These are phyloP conservation scores for Domatiomyces globalis DNA, from an alignment of 2,329 filamentous ascomycete species.

Conservation along the genomic window DNA sequence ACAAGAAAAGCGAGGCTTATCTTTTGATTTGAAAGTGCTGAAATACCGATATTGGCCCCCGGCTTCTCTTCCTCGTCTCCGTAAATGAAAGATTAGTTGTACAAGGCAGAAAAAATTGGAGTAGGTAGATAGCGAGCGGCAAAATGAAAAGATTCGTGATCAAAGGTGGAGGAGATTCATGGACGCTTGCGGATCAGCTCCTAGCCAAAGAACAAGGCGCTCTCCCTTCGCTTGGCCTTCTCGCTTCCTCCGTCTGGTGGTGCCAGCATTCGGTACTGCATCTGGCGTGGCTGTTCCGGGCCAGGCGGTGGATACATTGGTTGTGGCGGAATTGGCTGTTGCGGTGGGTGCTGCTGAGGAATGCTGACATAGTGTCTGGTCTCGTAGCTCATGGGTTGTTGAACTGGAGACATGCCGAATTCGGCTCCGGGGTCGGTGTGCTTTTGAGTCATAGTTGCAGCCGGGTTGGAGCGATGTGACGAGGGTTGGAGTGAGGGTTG, in stretches of 20 bases:
- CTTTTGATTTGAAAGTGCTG: no score
- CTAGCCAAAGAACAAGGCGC: constrained; percentile 25
- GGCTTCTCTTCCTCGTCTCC: no score
- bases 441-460: not conserved
- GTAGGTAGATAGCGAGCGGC: no score
- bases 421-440: constrained; percentile 2
- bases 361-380: constrained; percentile 19
- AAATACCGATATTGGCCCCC: no score
- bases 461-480: constrained; percentile 35
- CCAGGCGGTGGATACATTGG: constrained; percentile 9
- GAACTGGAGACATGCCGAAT: constrained; percentile 29
- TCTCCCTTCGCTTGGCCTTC: constrained; percentile 35
- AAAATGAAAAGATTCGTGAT: no score
- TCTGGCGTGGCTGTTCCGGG: constrained; percentile 12
- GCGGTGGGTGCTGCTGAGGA: constrained; percentile 16
- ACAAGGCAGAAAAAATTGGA: no score
- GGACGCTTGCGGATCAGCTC: not conserved
- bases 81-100: no score
- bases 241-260: constrained; percentile 26
- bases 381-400: constrained; percentile 14
- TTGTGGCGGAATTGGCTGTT: constrained; percentile 3
- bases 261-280: constrained; percentile 27
- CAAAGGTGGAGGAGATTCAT: not conserved
- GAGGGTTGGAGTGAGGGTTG: constrained; percentile 33
- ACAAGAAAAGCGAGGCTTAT: no score